Evolutionary conservation across 495 filamentous ascomycete species (phyloP).

Genomic region (Cercophora newfieldiana): DNA sequence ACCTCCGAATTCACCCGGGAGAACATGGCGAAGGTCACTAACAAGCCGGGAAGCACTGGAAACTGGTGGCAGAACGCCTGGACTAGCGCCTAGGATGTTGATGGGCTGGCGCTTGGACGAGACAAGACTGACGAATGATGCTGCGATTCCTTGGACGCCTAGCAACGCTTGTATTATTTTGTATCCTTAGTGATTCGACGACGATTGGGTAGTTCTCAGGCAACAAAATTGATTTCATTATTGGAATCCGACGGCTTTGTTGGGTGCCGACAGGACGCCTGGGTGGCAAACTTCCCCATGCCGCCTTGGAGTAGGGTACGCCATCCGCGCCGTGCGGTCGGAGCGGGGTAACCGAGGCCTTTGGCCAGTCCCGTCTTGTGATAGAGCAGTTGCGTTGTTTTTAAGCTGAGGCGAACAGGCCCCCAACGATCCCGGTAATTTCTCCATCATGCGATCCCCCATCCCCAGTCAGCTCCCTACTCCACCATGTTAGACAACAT

Average conservation of each 20-base stretch:
- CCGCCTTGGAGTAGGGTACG: too few species aligned
- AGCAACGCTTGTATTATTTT: not conserved
- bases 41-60: not conserved
- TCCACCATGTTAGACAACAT: not conserved
- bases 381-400: not conserved
- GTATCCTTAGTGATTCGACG: conserved; percentile 4
- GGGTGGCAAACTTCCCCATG: not conserved
- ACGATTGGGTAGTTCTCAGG: too few species aligned
- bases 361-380: not conserved
- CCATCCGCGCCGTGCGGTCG: not conserved
- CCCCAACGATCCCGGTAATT: not conserved
- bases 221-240: not conserved
- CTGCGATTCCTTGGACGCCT: not conserved
- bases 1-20: conserved; percentile 8
- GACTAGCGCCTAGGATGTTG: not conserved
- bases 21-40: not conserved
- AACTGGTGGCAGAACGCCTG: conserved; percentile 6
- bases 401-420: not conserved
- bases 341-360: conserved; percentile 1
- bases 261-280: too few species aligned
- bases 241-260: too few species aligned
- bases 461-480: not conserved
- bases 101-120: not conserved
- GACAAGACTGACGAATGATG: not conserved
- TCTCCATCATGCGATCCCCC: not conserved